These are phyloP conservation scores for Globisporangium camurandrum DNA, from an alignment of 352 stramenopile genomes.

Conservation along the genomic window DNA sequence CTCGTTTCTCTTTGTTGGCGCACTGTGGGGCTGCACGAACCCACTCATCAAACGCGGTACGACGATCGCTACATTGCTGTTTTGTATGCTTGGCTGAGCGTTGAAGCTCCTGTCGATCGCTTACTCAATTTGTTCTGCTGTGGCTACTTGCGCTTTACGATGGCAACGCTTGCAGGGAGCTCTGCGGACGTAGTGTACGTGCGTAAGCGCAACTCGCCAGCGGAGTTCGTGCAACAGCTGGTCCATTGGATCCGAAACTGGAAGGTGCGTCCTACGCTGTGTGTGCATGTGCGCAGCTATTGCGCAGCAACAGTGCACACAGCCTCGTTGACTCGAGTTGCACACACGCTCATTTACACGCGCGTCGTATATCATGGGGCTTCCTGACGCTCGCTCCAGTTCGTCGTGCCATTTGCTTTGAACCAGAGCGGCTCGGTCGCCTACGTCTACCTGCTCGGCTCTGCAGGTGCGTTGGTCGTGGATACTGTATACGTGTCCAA, in stretches of 20 bases:
- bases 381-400: too few species aligned
- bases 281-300: not conserved
- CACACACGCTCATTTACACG: not conserved
- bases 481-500: too few species aligned
- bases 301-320: not conserved
- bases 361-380: not conserved
- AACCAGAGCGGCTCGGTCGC: constrained; percentile 81
- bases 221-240: constrained; percentile 39
- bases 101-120: too few species aligned
- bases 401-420: constrained; percentile 71
- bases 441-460: constrained; percentile 75
- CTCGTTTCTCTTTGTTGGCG: constrained; percentile 78
- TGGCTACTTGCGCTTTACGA: not conserved
- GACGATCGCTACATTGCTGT: too few species aligned
- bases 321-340: not conserved
- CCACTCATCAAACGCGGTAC: constrained; percentile 76
- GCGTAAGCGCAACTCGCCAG: constrained; percentile 47
- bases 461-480: constrained; percentile 28
- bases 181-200: constrained; percentile 39
- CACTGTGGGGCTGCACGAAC: constrained; percentile 83
- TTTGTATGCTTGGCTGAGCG: too few species aligned
- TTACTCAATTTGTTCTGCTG: not conserved
- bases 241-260: constrained; percentile 58
- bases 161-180: constrained; percentile 29
- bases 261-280: constrained; percentile 29